Base-by-base conservation (phyloP, 2,329 filamentous ascomycete genomes). In the Paecilomyces variotii region DNA sequence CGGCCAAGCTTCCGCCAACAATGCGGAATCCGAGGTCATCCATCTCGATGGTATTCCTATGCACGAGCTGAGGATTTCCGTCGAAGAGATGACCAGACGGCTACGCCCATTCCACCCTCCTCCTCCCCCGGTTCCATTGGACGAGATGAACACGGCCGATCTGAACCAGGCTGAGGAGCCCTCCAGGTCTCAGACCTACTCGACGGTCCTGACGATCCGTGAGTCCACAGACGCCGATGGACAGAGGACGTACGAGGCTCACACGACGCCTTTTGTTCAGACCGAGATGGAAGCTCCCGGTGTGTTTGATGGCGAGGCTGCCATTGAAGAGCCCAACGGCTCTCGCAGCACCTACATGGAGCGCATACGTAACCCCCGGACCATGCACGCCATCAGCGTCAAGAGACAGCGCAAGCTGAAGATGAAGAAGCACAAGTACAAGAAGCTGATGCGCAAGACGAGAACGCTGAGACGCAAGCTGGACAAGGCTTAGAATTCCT, bases 371-470 rank as follows among this genome's bases (percentile, higher is more conserved):
- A 65, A 73, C 59, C 75, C 78, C 63, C 66, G 68, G 65, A 68
- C 73, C 73, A 92, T 96, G 87, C 78, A 87, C 61, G 84, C 91
- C 63, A 91, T 99, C 72, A 96, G 90, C 71, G 93, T 97, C 67
- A 91, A 88, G 82, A 84, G 94, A 75, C 91, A 96, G 77, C 83
- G 91, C 72, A 95, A 94, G 80, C 79, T 97, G 71, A 96, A 91
- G 85, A 99, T 99, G 92, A 99, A 99, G 89, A 99, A 97, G 85
- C 93, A 97, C 84, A 99, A 99, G 87, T 96, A 96, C 78, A 97
- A 97, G 91, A 99, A 99, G 85, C 81, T 97, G 66, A 91, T 96
- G 89, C 90, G 88, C 82, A 84, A 86, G 76, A 97, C 93, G 70
- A 86, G 93, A 74, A 93, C 90, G 73, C 76, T 91, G 80, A 87